phyloP scores from a whole-genome alignment of 1,139 yeast species.

The Zygosaccharomyces sapae region DNA sequence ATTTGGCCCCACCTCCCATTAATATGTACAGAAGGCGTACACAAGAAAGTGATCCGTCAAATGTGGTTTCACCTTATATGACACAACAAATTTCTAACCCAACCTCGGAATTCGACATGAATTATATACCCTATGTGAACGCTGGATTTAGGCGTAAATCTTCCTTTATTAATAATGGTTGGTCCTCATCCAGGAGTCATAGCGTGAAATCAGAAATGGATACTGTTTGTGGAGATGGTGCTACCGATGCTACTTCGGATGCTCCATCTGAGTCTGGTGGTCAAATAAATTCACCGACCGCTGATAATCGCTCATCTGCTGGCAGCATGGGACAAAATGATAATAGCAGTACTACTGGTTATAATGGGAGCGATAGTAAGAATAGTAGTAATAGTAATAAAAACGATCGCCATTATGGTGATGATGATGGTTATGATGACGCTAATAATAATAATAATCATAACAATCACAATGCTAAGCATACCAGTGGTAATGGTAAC shows the following conservation, averaged over 20 bases:
- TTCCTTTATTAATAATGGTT: constrained; percentile 16
- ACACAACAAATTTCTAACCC: constrained; percentile 15
- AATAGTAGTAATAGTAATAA: constrained; percentile 10
- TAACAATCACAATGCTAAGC: constrained; percentile 13
- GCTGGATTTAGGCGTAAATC: constrained; percentile 22
- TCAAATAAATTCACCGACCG: constrained; percentile 24
- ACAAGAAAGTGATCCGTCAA: constrained; percentile 22
- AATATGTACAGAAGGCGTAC: constrained; percentile 47
- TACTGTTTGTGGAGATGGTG: constrained; percentile 15
- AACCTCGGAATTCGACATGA: constrained; percentile 19
- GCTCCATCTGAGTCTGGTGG: constrained; percentile 22
- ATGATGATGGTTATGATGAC: not conserved
- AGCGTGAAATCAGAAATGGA: constrained; percentile 18
- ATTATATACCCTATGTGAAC: constrained; percentile 20
- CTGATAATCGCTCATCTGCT: constrained; percentile 29
- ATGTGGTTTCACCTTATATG: constrained; percentile 12
- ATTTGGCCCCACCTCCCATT: constrained; percentile 73
- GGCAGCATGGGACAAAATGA: constrained; percentile 25
- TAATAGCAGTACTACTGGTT: constrained; percentile 11
- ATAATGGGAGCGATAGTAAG: constrained; percentile 13
- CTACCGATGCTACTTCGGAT: constrained; percentile 22
- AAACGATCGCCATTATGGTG: constrained; percentile 2
- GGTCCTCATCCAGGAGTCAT: constrained; percentile 16
- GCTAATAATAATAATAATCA: constrained; percentile 3
- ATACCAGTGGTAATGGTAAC: constrained; percentile 12